Evolutionary conservation across 225 moss, liverwort and hornwort genomes (phyloP).

Genomic region (Antitrichia curtipendula): DNA sequence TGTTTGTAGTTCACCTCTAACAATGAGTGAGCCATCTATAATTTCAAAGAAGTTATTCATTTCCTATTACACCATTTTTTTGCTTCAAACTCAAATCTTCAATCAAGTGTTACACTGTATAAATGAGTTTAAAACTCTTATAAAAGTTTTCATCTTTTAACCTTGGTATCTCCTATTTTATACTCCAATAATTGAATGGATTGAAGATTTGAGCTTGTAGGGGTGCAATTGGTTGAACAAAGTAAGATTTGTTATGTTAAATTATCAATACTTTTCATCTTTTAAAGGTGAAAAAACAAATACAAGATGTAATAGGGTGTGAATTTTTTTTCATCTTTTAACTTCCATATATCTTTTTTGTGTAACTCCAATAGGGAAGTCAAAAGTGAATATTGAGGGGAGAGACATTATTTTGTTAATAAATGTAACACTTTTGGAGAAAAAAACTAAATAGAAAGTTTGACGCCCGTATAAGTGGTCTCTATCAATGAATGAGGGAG

Average conservation of each 20-base stretch:
- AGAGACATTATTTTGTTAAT: neutral
- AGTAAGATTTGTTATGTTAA: neutral
- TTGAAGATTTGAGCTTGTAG: neutral
- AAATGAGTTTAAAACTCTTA: neutral
- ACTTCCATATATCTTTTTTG: neutral
- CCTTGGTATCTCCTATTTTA: neutral
- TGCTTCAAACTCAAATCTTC: neutral
- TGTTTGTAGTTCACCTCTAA: neutral
- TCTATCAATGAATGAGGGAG: neutral
- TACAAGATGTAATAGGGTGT: rapidly evolving
- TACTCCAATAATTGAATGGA: neutral
- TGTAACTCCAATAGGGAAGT: neutral
- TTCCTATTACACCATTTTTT: neutral
- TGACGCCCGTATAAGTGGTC: rapidly evolving
- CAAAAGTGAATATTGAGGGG: neutral
- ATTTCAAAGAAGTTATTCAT: neutral
- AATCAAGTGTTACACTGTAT: neutral
- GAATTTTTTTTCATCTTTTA: neutral
- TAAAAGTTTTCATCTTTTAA: neutral
- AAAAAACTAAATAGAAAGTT: rapidly evolving
- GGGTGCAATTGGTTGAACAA: neutral
- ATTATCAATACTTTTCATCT: neutral
- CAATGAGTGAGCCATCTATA: rapidly evolving
- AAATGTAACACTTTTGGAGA: rapidly evolving
- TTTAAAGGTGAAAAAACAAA: neutral